Conservation (phyloP, 331 rosid genomes). For the Rosa hybrid region DNA sequence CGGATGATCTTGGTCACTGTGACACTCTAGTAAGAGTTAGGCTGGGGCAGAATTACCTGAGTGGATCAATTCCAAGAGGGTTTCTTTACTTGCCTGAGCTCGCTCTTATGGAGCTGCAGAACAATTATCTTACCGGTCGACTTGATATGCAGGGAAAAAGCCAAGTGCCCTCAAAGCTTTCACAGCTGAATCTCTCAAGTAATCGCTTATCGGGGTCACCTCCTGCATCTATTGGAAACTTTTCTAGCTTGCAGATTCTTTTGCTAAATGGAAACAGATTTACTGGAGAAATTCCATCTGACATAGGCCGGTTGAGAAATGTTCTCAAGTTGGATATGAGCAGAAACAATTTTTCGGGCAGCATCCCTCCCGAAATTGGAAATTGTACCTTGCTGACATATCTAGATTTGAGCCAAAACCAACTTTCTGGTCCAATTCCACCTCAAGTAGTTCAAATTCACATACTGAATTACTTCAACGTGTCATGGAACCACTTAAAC, state of each 20-base stretch:
- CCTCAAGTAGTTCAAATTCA: constrained; percentile 63
- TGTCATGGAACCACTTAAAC: constrained; percentile 77
- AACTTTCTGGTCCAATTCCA: constrained; percentile 82
- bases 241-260: constrained; percentile 65
- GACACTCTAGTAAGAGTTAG: constrained; percentile 65
- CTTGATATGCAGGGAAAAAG: constrained; percentile 46
- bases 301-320: constrained; percentile 57
- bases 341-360: constrained; percentile 71
- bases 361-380: constrained; percentile 64
- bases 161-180: constrained; percentile 54
- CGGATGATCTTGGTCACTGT: constrained; percentile 76
- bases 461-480: constrained; percentile 74
- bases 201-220: constrained; percentile 69
- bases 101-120: constrained; percentile 67
- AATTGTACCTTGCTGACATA: constrained; percentile 56
- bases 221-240: constrained; percentile 65
- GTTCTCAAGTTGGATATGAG: constrained; percentile 69
- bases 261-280: constrained; percentile 65
- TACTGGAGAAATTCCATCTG: constrained; percentile 70
- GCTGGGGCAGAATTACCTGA: constrained; percentile 76
- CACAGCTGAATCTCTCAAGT: constrained; percentile 73
- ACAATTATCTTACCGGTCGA: constrained; percentile 69
- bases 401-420: constrained; percentile 90
- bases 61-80: constrained; percentile 73
- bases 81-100: constrained; percentile 75